Evolutionary conservation across 495 filamentous ascomycete species (phyloP), one percentile per base, ranked within the genome.

Genomic region (Penicillium nucicola): DNA sequence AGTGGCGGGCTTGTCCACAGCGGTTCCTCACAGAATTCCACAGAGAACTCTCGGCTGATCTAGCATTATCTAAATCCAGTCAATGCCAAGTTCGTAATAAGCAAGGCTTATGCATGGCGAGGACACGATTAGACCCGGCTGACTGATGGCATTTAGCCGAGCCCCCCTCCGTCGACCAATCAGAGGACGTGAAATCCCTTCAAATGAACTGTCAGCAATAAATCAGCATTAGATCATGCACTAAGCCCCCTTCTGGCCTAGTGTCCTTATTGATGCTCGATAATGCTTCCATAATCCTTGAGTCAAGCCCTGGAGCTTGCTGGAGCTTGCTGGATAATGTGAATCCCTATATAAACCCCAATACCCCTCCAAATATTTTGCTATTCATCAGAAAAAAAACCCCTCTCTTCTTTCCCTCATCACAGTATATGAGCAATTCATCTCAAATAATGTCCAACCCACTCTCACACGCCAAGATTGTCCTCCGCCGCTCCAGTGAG

Each of bases 391-490:
- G 38, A 13, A 36, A 17, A 39, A 42, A 15, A 17, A 28, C 9
- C 13, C 19, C 14, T 13, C 17, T 40, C 5, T 22, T 28, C 5
- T 28, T 9, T 9, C 5, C 25, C 7, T 3, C 10, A 0, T 13
- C 22, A 11, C 18, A 22, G 5, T 40, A 40, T 6, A 22, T 38
- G 35, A 18, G 1, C 17, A 38, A 40, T 22, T 22, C 22, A 22
- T 28, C 25, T 28, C 25, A 46, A 44, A 6, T 23, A 33, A 82
- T 83, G 78, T 65, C 79, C 32, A 80, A 78, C 58, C 68, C 77
- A 38, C 79, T 85, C 53, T 54, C 73, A 20, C 76, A 86, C 75
- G 82, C 82, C 38, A 83, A 79, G 56, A 83, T 88, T 64, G 75
- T 77, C 20, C 75, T 77, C 18, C 84, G 84, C 58, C 77, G 71